phyloP scores from a whole-genome alignment of 768 basidiomycete genomes.

The Trametes coccinea region DNA sequence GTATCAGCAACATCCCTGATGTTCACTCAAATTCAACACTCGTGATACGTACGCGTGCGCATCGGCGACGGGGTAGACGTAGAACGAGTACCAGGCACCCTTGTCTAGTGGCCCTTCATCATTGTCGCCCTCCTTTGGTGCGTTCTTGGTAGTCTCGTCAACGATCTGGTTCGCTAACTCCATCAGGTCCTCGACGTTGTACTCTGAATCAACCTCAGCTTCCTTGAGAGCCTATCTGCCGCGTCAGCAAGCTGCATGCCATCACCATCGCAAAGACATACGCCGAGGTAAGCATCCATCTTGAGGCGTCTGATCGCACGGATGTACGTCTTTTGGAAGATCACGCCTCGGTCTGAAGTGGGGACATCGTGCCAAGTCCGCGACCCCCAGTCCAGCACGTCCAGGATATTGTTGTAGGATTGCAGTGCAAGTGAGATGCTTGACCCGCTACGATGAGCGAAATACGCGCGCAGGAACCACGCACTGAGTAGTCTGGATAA shows the following conservation, averaged over 20 bases:
- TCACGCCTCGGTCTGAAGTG: slow-evolving; percentile 6
- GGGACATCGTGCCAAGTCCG: slow-evolving; percentile 15
- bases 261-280: neutral
- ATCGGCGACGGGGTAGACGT: slow-evolving; percentile 18
- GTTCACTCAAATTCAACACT: no score
- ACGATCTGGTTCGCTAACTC: slow-evolving; percentile 21
- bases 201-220: slow-evolving; percentile 5
- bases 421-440: slow-evolving; percentile 5
- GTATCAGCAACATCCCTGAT: no score
- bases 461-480: slow-evolving; percentile 19
- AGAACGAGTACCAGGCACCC: slow-evolving; percentile 24
- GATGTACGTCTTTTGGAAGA: slow-evolving; percentile 18
- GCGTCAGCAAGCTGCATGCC: neutral
- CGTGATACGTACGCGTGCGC: slow-evolving; percentile 18
- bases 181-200: slow-evolving; percentile 18
- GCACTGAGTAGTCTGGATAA: neutral
- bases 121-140: neutral
- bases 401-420: slow-evolving; percentile 16
- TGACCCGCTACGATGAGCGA: slow-evolving; percentile 5
- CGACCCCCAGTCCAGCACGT: slow-evolving; percentile 25
- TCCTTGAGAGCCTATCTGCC: slow-evolving; percentile 5
- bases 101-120: slow-evolving; percentile 19
- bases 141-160: slow-evolving; percentile 21
- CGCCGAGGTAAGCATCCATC: slow-evolving; percentile 17
- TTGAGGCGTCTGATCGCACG: slow-evolving; percentile 16